Evolutionary conservation across 2,329 filamentous ascomycete genomes (phyloP).

Genomic region (Alternaria brassicicola): DNA sequence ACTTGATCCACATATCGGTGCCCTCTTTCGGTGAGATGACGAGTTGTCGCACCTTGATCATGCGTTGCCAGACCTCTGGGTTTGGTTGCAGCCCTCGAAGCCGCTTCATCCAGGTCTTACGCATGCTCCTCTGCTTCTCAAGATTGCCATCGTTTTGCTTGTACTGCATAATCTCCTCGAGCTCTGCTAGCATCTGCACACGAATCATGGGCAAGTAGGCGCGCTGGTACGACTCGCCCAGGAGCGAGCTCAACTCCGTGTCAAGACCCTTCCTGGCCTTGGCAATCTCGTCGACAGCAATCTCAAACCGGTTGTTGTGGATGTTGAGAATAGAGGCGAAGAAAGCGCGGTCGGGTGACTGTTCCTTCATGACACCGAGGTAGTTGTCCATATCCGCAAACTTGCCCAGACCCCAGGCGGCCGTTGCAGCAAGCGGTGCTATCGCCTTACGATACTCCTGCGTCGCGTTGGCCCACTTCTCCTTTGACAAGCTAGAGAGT

Average conservation of each 20-base stretch:
- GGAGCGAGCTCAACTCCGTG: conserved; percentile 90
- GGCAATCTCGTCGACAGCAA: conserved; percentile 86
- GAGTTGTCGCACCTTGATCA: conserved; percentile 91
- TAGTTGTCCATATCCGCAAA: conserved; percentile 99
- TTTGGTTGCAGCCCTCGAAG: conserved; percentile 95
- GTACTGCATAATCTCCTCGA: conserved; percentile 97
- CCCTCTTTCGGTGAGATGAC: conserved; percentile 93
- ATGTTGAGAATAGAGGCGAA: conserved; percentile 95
- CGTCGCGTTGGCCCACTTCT: conserved; percentile 90
- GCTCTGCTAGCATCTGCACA: conserved; percentile 97
- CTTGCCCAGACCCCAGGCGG: conserved; percentile 93
- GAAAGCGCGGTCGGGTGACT: conserved; percentile 93
- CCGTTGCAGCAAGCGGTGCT: conserved; percentile 90
- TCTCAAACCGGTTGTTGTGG: conserved; percentile 93
- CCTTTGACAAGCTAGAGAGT: conserved; percentile 83
- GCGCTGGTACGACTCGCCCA: conserved; percentile 98
- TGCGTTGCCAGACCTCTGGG: conserved; percentile 97
- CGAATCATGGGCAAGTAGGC: conserved; percentile 98
- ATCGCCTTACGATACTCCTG: conserved; percentile 88
- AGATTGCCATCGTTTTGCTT: conserved; percentile 83
- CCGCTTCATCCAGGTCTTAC: conserved; percentile 92
- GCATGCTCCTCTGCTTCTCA: conserved; percentile 88
- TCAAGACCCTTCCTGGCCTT: conserved; percentile 93
- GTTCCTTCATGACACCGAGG: conserved; percentile 89
- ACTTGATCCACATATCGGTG: conserved; percentile 99